Base-by-base conservation (phyloP, 2,329 filamentous ascomycete genomes). In the Sarocladium strictum region DNA sequence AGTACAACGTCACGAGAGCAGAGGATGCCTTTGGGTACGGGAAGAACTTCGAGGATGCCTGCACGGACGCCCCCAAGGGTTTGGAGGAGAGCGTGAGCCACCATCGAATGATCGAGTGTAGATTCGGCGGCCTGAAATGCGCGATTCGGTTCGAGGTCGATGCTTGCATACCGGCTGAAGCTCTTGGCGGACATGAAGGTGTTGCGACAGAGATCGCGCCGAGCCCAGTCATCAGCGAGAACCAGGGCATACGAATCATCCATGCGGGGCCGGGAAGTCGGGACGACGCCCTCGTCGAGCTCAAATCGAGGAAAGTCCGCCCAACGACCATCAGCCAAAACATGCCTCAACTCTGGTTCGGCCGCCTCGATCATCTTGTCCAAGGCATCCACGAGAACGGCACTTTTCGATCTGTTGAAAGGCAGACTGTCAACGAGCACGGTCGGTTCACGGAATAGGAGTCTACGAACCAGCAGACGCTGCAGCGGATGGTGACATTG, bases 121-220 rank as follows among this genome's bases (percentile, higher is more conserved):
- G 58, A 2, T n/a, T 63, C 19, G 61, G 60, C 7, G 51, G 53
- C 0, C 21, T 62, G 14, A 57, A 23, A 12, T 61, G 60, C 26
- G 61, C 55, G 3, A 59, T 63, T 0, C 51, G 57, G 4, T 59
- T 60, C 23, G 56, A 63, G 19, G 57, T 59, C 3, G 59, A 62
- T 41, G 60, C 58, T 12, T 53, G 26, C 40, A 35, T 43, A 7
- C 40, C 40, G 17, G 5, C 21, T 19, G n/a, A n/a, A n/a, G n/a
- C n/a, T n/a, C n/a, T n/a, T n/a, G n/a, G n/a, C n/a, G n/a, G n/a
- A n/a, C n/a, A n/a, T n/a, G n/a, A n/a, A n/a, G n/a, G n/a, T n/a
- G n/a, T n/a, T n/a, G n/a, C n/a, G n/a, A n/a, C n/a, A n/a, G n/a
- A n/a, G n/a, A n/a, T n/a, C n/a, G n/a, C n/a, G n/a, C n/a, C 29